Conservation (phyloP, 169 alveolate species). For the Cryptosporidium parvum region DNA sequence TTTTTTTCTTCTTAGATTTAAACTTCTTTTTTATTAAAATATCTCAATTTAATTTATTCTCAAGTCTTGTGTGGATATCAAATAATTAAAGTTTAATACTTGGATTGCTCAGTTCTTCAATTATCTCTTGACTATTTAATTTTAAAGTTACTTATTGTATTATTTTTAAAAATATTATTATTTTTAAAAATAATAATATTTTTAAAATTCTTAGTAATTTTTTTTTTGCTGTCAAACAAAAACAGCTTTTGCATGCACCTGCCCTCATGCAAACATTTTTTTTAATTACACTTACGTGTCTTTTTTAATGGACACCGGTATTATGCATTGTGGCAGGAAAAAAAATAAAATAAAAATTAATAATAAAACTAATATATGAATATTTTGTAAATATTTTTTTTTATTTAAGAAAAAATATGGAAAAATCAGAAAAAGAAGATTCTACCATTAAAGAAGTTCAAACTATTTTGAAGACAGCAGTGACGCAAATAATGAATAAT, state of each 20-base stretch:
- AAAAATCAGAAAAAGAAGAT: neutral
- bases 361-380: neutral
- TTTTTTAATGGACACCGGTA: slow-evolving; percentile 43
- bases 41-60: neutral
- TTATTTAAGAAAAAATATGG: neutral
- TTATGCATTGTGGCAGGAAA: slow-evolving; percentile 8
- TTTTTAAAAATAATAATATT: too few species aligned
- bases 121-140: neutral
- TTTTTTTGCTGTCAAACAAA: slow-evolving; percentile 7
- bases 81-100: neutral
- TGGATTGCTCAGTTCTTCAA: neutral
- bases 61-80: neutral
- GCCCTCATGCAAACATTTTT: slow-evolving; percentile 33
- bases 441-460: slow-evolving; percentile 47
- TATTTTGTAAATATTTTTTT: neutral
- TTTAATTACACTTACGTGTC: slow-evolving; percentile 19
- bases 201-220: neutral
- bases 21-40: neutral
- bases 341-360: neutral
- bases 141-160: neutral
- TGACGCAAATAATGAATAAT: slow-evolving; percentile 54
- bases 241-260: slow-evolving; percentile 38
- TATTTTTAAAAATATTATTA: too few species aligned
- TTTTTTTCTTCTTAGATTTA: neutral
- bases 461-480: slow-evolving; percentile 17